Conservation (phyloP, 1,139 yeast genomes). For the Suzukiozyma palmioleophila region DNA sequence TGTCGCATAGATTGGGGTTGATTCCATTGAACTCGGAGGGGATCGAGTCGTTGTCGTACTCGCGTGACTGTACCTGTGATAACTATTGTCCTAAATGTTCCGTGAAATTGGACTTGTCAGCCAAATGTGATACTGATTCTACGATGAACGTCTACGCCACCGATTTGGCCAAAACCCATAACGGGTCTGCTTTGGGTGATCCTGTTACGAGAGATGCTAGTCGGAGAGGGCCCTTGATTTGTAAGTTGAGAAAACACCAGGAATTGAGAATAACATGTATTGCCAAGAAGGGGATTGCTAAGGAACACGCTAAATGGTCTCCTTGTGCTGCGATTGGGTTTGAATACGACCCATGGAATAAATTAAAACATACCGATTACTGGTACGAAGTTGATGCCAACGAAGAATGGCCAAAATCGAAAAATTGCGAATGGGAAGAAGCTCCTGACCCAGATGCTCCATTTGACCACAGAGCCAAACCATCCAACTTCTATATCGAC, state of each 20-base stretch:
- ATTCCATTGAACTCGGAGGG: constrained; percentile 84
- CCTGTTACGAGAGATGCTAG: constrained; percentile 81
- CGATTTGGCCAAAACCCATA: constrained; percentile 60
- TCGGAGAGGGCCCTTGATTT: constrained; percentile 78
- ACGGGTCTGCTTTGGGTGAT: constrained; percentile 58
- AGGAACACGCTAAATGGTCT: constrained; percentile 98
- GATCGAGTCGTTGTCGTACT: constrained; percentile 73
- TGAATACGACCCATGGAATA: constrained; percentile 99
- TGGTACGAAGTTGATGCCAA: constrained; percentile 93
- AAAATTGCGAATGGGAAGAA: constrained; percentile 94
- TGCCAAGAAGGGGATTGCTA: constrained; percentile 96
- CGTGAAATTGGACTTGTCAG: constrained; percentile 79
- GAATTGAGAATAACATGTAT: constrained; percentile 85
- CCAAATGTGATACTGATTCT: constrained; percentile 82
- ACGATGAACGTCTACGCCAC: constrained; percentile 88
- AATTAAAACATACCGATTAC: constrained; percentile 87
- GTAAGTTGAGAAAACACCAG: constrained; percentile 90
- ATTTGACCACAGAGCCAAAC: constrained; percentile 81
- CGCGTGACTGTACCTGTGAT: constrained; percentile 96
- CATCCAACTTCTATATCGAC: constrained; percentile 76
- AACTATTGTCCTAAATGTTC: constrained; percentile 95
- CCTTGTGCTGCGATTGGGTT: constrained; percentile 97
- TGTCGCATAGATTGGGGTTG: constrained; percentile 88
- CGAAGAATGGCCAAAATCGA: constrained; percentile 88
- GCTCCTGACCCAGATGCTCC: constrained; percentile 85